Base-by-base conservation (phyloP, 257 asterid genomes). In the Solanum etuberosum region DNA sequence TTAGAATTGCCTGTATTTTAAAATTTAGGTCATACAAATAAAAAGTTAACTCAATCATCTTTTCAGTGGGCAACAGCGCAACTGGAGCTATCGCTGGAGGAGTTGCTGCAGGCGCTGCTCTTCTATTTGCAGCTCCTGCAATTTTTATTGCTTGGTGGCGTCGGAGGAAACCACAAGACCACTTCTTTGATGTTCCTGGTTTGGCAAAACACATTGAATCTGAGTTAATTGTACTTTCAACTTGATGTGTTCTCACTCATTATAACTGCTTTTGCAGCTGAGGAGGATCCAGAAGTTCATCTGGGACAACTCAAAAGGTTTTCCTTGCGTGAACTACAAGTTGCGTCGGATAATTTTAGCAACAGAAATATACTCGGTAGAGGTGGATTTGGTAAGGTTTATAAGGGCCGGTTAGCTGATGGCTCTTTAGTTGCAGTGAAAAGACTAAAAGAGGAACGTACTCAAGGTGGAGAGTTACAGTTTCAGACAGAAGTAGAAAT, bases 151-250 rank as follows among this genome's bases (percentile, higher is more conserved):
- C 61, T 42, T 68, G 37, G 57, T 84, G 77, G 74, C 86, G 77
- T n/a, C 51, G 57, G 78, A 84, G 86, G 76, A 63, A 37, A 42
- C 73, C 59, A 8, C 95, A 93, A 67, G 98, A 93, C 91, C 90
- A 95, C 91, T 95, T 94, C 98, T 91, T 94, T 87, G 98, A 95
- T 86, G 99, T 94, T 91, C 98, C 98, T 87, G 98, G 98, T 96
- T 63, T 13, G 57, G 57, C 63, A 54, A 54, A 54, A 63, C n/a
- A 29, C 51, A 35, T 2, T 84, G 78, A n/a, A 63, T 35, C 32
- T 35, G 35, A 35, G 78, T 84, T 37, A 63, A 61, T 63, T 34
- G 61, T 71, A 42, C 67, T 70, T 85, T 27, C 59, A 42, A 37
- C 63, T 70, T 35, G 73, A 73, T 70, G 88, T 74, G 85, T 71